phyloP scores from a whole-genome alignment of 345 rosid genomes.

The Limnanthes douglasii region DNA sequence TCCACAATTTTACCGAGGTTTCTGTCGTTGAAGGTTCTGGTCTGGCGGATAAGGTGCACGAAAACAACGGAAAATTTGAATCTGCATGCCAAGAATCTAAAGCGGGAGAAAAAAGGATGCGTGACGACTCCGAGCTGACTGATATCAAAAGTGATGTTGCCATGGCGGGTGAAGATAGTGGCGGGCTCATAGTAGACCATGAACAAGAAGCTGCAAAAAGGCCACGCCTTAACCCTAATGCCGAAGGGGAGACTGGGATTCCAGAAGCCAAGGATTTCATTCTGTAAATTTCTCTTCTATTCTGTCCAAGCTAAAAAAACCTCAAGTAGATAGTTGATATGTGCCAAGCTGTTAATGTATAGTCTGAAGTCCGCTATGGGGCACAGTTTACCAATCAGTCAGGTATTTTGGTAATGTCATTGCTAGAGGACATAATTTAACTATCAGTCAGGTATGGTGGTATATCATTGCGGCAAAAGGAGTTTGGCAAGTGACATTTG shows the following conservation, averaged over 20 bases:
- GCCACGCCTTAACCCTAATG: conserved; percentile 19
- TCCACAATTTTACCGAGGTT: conserved; percentile 16
- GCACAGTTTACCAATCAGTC: too few species aligned
- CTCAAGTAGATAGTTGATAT: too few species aligned
- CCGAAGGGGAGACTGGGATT: conserved; percentile 20
- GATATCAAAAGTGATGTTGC: conserved; percentile 8
- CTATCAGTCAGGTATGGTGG: too few species aligned
- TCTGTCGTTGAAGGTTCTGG: conserved; percentile 9
- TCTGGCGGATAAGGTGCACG: conserved; percentile 8
- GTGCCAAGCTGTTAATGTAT: too few species aligned
- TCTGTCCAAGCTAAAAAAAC: too few species aligned
- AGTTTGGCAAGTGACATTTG: too few species aligned
- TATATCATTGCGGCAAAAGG: too few species aligned
- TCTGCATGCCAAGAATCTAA: conserved; percentile 9
- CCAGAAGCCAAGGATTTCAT: too few species aligned
- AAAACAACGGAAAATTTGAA: conserved; percentile 7
- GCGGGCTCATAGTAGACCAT: conserved; percentile 9
- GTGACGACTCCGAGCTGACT: conserved; percentile 9
- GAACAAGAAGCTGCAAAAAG: conserved; percentile 50
- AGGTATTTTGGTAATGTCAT: too few species aligned
- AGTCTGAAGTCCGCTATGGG: too few species aligned
- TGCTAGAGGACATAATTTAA: too few species aligned
- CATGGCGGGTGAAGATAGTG: background rate
- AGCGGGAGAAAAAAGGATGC: conserved; percentile 16
- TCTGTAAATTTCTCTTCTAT: too few species aligned